Conservation (phyloP, 2,329 filamentous ascomycete genomes). For the Verticillium zaregamsianum region DNA sequence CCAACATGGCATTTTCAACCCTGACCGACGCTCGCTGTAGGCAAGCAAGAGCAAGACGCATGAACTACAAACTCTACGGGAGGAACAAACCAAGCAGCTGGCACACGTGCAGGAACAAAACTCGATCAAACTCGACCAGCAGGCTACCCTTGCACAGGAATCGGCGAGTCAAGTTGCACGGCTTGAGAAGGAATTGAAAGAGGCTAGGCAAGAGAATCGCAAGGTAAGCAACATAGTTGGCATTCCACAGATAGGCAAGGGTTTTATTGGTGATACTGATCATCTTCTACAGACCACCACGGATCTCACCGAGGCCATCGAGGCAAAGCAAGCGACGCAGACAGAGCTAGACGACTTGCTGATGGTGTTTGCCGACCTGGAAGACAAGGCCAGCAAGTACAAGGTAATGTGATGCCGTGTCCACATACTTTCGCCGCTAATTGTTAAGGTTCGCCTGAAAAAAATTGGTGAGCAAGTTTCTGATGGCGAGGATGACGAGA, state of each 20-base stretch:
- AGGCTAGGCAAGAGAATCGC: slow-evolving; percentile 18
- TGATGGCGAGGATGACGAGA: slow-evolving; percentile 57
- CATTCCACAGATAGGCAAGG: not conserved
- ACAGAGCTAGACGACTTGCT: slow-evolving; percentile 75
- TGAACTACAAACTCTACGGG: slow-evolving; percentile 53
- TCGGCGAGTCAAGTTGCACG: slow-evolving; percentile 25
- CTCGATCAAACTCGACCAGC: slow-evolving; percentile 42
- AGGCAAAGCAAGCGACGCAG: slow-evolving; percentile 61
- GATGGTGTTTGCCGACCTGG: slow-evolving; percentile 75
- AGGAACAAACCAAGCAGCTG: slow-evolving; percentile 24
- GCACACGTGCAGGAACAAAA: slow-evolving; percentile 41
- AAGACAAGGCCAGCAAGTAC: slow-evolving; percentile 71
- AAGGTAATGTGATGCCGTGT: slow-evolving; percentile 48
- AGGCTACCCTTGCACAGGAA: slow-evolving; percentile 32
- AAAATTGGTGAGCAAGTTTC: slow-evolving; percentile 68
- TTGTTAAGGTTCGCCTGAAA: slow-evolving; percentile 50
- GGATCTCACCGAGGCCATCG: slow-evolving; percentile 45
- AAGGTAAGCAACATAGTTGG: not conserved
- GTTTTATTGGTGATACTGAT: slow-evolving; percentile 1
- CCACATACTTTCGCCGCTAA: not conserved
- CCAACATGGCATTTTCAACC: not conserved
- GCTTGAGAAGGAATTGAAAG: slow-evolving; percentile 23
- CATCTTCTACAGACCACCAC: slow-evolving; percentile 18
- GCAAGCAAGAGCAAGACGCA: slow-evolving; percentile 56
- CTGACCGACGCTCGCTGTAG: slow-evolving; percentile 24